A percentile compares a stretch with the other conserved stretches of the same genome.
phyloP scores from a whole-genome alignment of 768 basidiomycete genomes.

The Mycena kentingensis region DNA sequence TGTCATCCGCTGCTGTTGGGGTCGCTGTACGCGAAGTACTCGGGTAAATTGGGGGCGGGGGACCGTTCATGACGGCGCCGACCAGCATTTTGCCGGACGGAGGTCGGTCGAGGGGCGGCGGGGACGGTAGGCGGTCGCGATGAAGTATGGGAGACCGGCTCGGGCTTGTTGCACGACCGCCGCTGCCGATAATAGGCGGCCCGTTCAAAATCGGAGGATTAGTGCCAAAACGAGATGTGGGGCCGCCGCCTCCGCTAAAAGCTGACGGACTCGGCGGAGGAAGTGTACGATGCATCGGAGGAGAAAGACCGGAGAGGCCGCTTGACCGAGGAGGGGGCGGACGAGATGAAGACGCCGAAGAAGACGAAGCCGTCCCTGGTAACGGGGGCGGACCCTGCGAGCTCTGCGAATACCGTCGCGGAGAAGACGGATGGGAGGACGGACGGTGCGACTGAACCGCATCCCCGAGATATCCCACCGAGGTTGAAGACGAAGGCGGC shows the following conservation, averaged over 20 bases:
- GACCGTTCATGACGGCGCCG: slow-evolving; percentile 22
- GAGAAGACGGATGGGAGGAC: slow-evolving; percentile 20
- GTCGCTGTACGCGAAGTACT: slow-evolving; percentile 17
- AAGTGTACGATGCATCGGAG: slow-evolving; percentile 23
- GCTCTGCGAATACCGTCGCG: slow-evolving; percentile 23
- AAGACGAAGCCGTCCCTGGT: slow-evolving; percentile 14
- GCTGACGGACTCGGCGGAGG: slow-evolving; percentile 27
- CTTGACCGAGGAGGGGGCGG: slow-evolving; percentile 30
- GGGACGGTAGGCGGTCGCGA: slow-evolving; percentile 17
- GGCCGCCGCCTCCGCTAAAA: slow-evolving; percentile 26
- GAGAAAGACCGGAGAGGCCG: slow-evolving; percentile 14
- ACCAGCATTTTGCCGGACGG: slow-evolving; percentile 23
- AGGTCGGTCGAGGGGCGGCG: slow-evolving; percentile 7
- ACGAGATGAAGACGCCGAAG: slow-evolving; percentile 22
- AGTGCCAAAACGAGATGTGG: slow-evolving; percentile 14
- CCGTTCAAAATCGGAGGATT: slow-evolving; percentile 16
- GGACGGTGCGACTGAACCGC: slow-evolving; percentile 18
- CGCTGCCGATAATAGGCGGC: slow-evolving; percentile 9
- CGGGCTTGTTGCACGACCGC: slow-evolving; percentile 17
- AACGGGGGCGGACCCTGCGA: slow-evolving; percentile 13
- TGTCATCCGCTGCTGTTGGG: slow-evolving; percentile 15
- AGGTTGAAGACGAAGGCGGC: slow-evolving; percentile 30
- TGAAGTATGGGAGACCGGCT: slow-evolving; percentile 20
- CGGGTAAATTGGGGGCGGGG: slow-evolving; percentile 10
- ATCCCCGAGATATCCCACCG: slow-evolving; percentile 28